These are phyloP conservation scores for Saccharata proteae DNA, from an alignment of 2,329 filamentous ascomycete genomes.

Conservation along the genomic window DNA sequence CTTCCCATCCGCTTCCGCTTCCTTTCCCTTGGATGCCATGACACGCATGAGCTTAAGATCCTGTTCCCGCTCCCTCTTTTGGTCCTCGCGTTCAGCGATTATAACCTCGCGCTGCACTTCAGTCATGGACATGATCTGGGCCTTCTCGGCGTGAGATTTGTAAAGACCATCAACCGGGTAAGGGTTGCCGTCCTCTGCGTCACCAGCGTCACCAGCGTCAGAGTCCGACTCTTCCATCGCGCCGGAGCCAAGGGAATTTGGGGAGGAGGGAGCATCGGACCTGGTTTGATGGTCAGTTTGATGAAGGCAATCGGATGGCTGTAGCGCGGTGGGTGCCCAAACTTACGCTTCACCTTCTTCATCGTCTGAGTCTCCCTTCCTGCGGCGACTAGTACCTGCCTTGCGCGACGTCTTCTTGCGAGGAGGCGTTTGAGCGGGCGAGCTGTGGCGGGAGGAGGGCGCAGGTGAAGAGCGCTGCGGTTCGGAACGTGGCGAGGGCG, in stretches of 20 bases:
- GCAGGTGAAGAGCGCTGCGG: constrained; percentile 18
- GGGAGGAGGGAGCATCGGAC: constrained; percentile 55
- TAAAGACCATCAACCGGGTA: constrained; percentile 84
- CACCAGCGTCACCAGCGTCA: constrained; percentile 34
- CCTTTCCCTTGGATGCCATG: constrained; percentile 46
- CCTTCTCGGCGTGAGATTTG: constrained; percentile 42
- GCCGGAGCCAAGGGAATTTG: constrained; percentile 65
- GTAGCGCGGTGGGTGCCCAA: neutral
- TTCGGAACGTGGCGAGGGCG: constrained; percentile 43
- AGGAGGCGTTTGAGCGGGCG: constrained; percentile 32
- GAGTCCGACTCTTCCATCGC: constrained; percentile 75
- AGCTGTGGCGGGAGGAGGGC: constrained; percentile 20
- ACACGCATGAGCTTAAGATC: constrained; percentile 57
- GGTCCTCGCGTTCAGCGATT: constrained; percentile 72
- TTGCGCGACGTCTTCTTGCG: constrained; percentile 35
- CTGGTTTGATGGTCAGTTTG: constrained; percentile 30
- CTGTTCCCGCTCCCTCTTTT: constrained; percentile 71
- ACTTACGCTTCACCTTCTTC: constrained; percentile 80
- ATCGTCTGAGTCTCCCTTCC: constrained; percentile 25
- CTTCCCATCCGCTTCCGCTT: constrained; percentile 52
- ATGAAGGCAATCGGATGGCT: no score
- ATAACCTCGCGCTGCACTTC: constrained; percentile 87
- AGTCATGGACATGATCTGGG: constrained; percentile 67
- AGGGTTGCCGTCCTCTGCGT: constrained; percentile 48
- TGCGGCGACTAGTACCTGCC: constrained; percentile 37